Evolutionary conservation across 768 basidiomycete species (phyloP).

Genomic region (Galerina marginata): DNA sequence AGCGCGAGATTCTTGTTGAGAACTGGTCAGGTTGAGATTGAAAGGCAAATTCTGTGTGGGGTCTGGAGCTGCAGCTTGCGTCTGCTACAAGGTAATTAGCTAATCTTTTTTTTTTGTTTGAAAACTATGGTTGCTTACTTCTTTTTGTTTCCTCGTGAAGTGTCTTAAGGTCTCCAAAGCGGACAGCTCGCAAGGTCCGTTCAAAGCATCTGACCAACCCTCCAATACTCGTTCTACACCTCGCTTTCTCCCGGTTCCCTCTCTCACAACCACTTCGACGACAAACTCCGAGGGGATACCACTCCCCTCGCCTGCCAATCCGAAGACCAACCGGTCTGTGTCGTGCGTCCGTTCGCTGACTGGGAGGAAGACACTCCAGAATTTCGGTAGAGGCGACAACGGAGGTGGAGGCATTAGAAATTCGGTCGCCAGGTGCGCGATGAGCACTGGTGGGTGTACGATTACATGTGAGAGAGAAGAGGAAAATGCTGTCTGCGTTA

Average conservation of each 20-base stretch:
- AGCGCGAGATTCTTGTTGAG: slow-evolving; percentile 80
- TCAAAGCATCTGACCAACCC: slow-evolving; percentile 54
- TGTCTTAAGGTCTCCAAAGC: slow-evolving; percentile 57
- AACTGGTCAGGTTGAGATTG: slow-evolving; percentile 83
- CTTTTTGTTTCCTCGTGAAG: slow-evolving; percentile 44
- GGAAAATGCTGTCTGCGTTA: slow-evolving; percentile 70
- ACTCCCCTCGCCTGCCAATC: slow-evolving; percentile 55
- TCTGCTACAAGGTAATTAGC: background rate
- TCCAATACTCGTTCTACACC: slow-evolving; percentile 66
- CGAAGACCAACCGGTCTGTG: slow-evolving; percentile 64
- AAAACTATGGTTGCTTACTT: slow-evolving; percentile 29
- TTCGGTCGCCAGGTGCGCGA: slow-evolving; percentile 68
- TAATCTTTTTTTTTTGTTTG: background rate
- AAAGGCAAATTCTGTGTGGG: slow-evolving; percentile 79
- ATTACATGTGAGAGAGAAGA: slow-evolving; percentile 65
- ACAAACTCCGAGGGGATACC: slow-evolving; percentile 56
- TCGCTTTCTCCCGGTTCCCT: slow-evolving; percentile 50
- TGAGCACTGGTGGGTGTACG: slow-evolving; percentile 72
- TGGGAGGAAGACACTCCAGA: slow-evolving; percentile 81
- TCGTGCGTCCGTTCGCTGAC: slow-evolving; percentile 66
- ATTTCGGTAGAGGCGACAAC: slow-evolving; percentile 64
- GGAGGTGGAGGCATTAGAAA: slow-evolving; percentile 79
- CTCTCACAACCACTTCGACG: slow-evolving; percentile 64
- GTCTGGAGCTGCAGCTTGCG: slow-evolving; percentile 45
- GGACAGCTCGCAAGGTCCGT: slow-evolving; percentile 49